Evolutionary conservation across 257 asterid species (phyloP).

Genomic region (Mitragyna speciosa): DNA sequence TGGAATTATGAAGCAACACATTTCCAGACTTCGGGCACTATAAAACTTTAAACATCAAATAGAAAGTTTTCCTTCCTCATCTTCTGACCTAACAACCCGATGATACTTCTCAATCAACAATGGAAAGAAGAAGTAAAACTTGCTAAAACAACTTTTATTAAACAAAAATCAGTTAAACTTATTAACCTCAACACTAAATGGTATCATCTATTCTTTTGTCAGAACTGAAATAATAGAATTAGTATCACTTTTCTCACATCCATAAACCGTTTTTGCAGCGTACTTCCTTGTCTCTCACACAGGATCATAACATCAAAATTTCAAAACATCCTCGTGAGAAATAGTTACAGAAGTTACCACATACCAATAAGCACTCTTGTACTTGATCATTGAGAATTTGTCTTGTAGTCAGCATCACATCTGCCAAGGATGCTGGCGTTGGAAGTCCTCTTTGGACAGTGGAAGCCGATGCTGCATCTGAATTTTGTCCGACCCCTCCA

Average conservation of each 20-base stretch:
- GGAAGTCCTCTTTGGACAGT: conserved; percentile 63
- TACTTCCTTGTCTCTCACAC: not conserved
- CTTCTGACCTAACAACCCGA: not conserved
- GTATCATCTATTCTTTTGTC: not conserved
- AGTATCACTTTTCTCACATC: not conserved
- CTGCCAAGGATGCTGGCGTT: conserved; percentile 82
- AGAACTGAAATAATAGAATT: not conserved
- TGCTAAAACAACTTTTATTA: not conserved
- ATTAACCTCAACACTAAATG: not conserved
- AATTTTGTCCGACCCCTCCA: conserved; percentile 43
- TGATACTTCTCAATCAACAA: not conserved
- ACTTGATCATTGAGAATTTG: conserved; percentile 63
- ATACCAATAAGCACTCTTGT: conserved; percentile 75
- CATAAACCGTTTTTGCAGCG: not conserved
- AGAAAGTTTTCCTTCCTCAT: not conserved
- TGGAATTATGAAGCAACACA: not conserved
- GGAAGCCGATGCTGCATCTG: conserved; percentile 35
- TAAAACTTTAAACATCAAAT: not conserved
- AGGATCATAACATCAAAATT: not conserved
- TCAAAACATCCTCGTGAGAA: not conserved
- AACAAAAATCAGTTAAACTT: not conserved
- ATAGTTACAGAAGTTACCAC: conserved; percentile 22
- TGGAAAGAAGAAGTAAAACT: not conserved
- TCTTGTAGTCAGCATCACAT: conserved; percentile 61
- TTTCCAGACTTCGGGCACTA: not conserved